Evolutionary conservation across 2,329 filamentous ascomycete species (phyloP).

Genomic region (Davidsoniella eucalypti): DNA sequence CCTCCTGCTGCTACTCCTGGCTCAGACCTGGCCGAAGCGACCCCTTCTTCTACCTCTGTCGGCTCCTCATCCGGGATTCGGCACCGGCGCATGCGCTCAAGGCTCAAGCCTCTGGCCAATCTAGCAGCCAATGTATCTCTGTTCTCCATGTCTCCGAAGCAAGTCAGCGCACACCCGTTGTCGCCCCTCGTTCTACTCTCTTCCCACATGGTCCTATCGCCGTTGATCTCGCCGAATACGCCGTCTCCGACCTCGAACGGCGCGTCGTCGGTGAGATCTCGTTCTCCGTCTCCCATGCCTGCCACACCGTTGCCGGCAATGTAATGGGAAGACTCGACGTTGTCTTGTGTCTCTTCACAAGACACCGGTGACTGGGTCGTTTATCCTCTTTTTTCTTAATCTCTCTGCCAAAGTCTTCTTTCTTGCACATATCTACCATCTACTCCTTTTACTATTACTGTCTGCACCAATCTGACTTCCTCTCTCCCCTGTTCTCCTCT

Average conservation of each 20-base stretch:
- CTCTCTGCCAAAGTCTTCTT: no score
- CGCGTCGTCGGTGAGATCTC: constrained; percentile 21
- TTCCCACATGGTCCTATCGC: constrained; percentile 23
- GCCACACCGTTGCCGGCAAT: neutral
- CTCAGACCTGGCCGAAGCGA: neutral
- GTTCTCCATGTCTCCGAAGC: constrained; percentile 11
- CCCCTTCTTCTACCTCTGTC: neutral
- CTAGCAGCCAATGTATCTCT: constrained; percentile 8
- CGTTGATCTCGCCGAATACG: constrained; percentile 23
- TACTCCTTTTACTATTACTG: no score
- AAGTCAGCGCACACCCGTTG: constrained; percentile 10
- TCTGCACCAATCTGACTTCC: no score
- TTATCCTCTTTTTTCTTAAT: no score
- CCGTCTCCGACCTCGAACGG: constrained; percentile 20
- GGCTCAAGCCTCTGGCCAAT: constrained; percentile 4
- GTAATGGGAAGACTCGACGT: no score
- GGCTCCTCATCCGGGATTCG: neutral
- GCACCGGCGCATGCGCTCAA: constrained; percentile 6
- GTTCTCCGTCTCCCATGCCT: constrained; percentile 24
- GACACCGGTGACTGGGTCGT: no score
- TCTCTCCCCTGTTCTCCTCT: no score
- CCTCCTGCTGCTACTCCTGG: no score
- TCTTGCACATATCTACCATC: no score
- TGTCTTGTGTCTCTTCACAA: no score
- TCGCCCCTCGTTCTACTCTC: constrained; percentile 7